Base-by-base conservation (phyloP, 1,139 yeast genomes). In the Blastobotrys malaysiensis region DNA sequence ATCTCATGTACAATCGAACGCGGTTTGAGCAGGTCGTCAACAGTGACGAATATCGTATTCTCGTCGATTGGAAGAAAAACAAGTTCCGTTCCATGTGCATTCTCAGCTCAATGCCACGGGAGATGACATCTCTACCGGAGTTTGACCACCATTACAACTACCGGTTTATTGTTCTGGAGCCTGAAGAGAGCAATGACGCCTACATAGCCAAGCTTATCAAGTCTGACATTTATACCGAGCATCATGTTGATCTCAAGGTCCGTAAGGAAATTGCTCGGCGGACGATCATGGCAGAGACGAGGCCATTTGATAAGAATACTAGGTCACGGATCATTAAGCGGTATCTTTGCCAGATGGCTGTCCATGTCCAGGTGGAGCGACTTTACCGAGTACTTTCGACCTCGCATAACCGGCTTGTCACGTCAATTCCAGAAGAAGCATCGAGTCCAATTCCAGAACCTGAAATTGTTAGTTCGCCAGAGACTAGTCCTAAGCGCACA, bases 11-110 rank as follows among this genome's bases (percentile, higher is more conserved):
- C 63, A 81, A 82, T 65, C 67, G 76, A 48, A 55, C 63, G 0
- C 74, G 68, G 48, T 81, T 84, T 61, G 73, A 74, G 49, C 61
- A 65, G n/a, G 60, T 70, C 4, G 58, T 84, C 50, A 55, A 73
- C 16, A 52, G 57, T 14, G 87, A 84, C 66, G 83, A 82, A 55
- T 82, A 83, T 63, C 73, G 88, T 39, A 80, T 84, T 19, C 71
- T 83, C 55, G 77, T 82, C 27, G 90, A 84, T 65, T 84, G 82
- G 76, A 67, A 73, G 47, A 83, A 83, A 64, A 84, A 84, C 70
- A 80, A 81, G 66, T 84, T 83, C 64, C 72, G 91, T 51, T 73
- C 86, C 1, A 66, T 78, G 62, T 78, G 86, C 62, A 75, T 84
- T 5, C 66, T 84, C 27, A 70, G 81, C 5, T 81, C 72, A 21